Evolutionary conservation across 345 rosid genomes (phyloP).

Genomic region (Citrus reticulata): DNA sequence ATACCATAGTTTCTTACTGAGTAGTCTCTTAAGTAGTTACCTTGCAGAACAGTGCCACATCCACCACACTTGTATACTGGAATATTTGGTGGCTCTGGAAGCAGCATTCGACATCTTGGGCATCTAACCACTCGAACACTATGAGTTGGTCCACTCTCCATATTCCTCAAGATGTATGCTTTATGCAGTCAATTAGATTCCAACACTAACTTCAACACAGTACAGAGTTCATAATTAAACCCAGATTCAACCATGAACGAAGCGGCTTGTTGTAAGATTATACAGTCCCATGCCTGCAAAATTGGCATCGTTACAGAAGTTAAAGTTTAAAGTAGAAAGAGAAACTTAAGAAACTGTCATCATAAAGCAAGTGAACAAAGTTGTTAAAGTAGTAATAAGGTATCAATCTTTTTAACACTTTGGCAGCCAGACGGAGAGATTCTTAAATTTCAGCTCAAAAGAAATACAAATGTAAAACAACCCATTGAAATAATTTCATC

Average conservation of each 20-base stretch:
- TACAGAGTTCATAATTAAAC: background rate
- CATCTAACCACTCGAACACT: conserved; percentile 63
- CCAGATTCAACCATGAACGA: background rate
- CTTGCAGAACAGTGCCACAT: conserved; percentile 58
- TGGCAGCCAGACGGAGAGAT: background rate
- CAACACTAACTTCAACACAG: background rate
- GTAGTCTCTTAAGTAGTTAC: conserved; percentile 27
- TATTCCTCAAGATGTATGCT: conserved; percentile 21
- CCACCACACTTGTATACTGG: conserved; percentile 70
- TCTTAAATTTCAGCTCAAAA: background rate
- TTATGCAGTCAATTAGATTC: background rate
- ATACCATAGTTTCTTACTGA: background rate
- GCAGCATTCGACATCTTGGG: conserved; percentile 57
- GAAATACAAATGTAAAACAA: background rate
- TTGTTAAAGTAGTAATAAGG: background rate
- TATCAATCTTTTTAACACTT: background rate
- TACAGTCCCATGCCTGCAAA: background rate
- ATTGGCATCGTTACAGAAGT: background rate
- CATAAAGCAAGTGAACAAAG: background rate
- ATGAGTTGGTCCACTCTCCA: conserved; percentile 30
- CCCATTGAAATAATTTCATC: background rate
- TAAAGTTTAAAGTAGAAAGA: background rate
- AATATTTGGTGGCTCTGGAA: conserved; percentile 53
- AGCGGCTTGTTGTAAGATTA: background rate
- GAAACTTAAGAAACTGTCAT: background rate